Conservation (phyloP, 2,329 filamentous ascomycete genomes). For the Fusarium vanettenii region DNA sequence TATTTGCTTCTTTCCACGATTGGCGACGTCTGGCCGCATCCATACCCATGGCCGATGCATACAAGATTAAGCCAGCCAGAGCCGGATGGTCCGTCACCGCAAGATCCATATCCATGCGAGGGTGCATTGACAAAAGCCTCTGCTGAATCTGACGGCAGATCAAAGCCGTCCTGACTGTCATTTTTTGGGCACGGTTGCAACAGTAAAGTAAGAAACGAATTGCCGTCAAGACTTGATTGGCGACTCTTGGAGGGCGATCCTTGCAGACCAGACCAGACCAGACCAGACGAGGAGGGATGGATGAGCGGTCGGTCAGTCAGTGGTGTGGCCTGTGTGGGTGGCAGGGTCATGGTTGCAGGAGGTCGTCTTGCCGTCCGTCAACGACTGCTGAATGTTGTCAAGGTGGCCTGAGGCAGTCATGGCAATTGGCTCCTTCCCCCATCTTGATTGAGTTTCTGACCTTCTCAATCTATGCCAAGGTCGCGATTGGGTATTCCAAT, state of each 20-base stretch:
- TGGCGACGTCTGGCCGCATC: slow-evolving; percentile 1
- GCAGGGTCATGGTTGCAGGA: background rate
- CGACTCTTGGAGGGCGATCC: background rate
- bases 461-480: background rate
- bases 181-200: slow-evolving; percentile 6
- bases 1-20: slow-evolving; percentile 15
- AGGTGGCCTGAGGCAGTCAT: slow-evolving; percentile 2
- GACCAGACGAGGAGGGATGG: slow-evolving; percentile 17
- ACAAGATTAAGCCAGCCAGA: slow-evolving; percentile 10
- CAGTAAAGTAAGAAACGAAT: slow-evolving; percentile 5
- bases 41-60: background rate
- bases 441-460: background rate
- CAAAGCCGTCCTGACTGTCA: slow-evolving; percentile 3
- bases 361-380: background rate
- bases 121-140: slow-evolving; percentile 4
- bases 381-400: background rate
- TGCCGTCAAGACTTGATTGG: slow-evolving; percentile 15
- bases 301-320: background rate
- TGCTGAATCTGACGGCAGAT: slow-evolving; percentile 16
- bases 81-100: background rate
- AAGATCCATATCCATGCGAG: slow-evolving; percentile 13
- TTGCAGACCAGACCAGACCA: slow-evolving; percentile 12
- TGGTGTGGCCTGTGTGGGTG: background rate
- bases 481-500: background rate
- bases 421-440: background rate